Percentiles rank a stretch among this genome's conserved stretches.
Evolutionary conservation across 495 filamentous ascomycete genomes (phyloP).

Genomic region (Eremomyces bilateralis): DNA sequence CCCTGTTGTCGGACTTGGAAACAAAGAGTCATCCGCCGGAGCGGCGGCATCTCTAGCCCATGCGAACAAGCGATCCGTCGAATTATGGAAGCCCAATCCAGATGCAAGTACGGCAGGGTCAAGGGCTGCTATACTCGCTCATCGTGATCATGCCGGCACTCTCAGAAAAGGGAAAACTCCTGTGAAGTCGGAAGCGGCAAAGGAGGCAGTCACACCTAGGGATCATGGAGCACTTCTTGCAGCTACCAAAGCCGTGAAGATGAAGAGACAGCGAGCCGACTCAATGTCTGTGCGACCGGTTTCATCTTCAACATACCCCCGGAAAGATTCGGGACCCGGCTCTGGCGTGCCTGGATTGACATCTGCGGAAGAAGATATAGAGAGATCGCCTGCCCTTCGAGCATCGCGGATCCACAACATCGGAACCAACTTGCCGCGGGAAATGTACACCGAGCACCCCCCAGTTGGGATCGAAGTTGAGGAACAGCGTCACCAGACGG

Average conservation of each 20-base stretch:
- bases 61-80: slow-evolving; percentile 36
- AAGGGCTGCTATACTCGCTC: slow-evolving; percentile 21
- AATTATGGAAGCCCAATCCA: slow-evolving; percentile 36
- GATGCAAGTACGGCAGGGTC: slow-evolving; percentile 32
- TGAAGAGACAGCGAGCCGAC: too few relatives aligned
- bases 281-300: too few relatives aligned
- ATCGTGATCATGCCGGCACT: too few relatives aligned
- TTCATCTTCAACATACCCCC: too few relatives aligned
- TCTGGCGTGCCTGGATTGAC: too few relatives aligned
- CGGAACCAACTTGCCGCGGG: slow-evolving; percentile 27
- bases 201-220: too few relatives aligned
- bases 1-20: slow-evolving; percentile 40
- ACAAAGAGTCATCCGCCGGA: slow-evolving; percentile 42
- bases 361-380: slow-evolving; percentile 46
- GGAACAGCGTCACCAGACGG: slow-evolving; percentile 46
- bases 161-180: too few relatives aligned
- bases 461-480: slow-evolving; percentile 50
- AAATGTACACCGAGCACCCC: slow-evolving; percentile 56
- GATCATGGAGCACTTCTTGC: too few relatives aligned
- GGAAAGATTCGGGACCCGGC: too few relatives aligned
- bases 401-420: slow-evolving; percentile 34
- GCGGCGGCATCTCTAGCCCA: slow-evolving; percentile 55
- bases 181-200: too few relatives aligned
- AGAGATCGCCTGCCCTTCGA: slow-evolving; percentile 27
- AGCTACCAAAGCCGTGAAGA: too few relatives aligned